These are phyloP conservation scores for Udeniomyces megalosporus DNA, from an alignment of 768 basidiomycete genomes.

Conservation along the genomic window DNA sequence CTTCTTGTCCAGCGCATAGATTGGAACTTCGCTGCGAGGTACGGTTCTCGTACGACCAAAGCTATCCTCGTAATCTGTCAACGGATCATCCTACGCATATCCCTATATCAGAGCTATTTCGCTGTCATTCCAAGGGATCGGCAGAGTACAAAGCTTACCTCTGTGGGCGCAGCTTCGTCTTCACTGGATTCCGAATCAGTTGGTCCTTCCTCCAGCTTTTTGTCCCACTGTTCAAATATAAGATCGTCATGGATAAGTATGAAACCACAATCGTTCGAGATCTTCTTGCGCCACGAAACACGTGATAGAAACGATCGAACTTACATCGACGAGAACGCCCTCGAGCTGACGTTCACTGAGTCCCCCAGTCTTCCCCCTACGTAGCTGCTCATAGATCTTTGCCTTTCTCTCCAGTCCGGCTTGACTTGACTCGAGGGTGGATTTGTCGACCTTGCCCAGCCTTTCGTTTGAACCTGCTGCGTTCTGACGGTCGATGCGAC, in stretches of 20 bases:
- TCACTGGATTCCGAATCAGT: slow-evolving; percentile 41
- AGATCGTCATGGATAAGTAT: too few relatives aligned
- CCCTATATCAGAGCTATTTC: slow-evolving; percentile 36
- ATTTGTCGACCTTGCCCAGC: slow-evolving; percentile 37
- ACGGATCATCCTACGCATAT: slow-evolving; percentile 48
- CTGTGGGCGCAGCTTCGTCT: slow-evolving; percentile 55
- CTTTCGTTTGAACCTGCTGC: slow-evolving; percentile 40
- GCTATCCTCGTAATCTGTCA: slow-evolving; percentile 75
- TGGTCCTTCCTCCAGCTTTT: slow-evolving; percentile 30
- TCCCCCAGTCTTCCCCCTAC: slow-evolving; percentile 61
- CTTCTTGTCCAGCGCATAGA: slow-evolving; percentile 37
- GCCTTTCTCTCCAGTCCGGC: slow-evolving; percentile 61
- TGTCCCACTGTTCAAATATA: slow-evolving; percentile 18
- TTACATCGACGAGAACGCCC: slow-evolving; percentile 56
- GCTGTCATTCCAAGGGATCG: slow-evolving; percentile 23
- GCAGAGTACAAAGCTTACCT: slow-evolving; percentile 32
- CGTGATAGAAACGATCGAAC: slow-evolving; percentile 28
- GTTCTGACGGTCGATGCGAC: slow-evolving; percentile 48
- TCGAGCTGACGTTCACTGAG: slow-evolving; percentile 59
- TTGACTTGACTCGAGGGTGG: slow-evolving; percentile 55
- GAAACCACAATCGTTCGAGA: too few relatives aligned
- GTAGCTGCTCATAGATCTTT: slow-evolving; percentile 60
- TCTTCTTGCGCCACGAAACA: background rate
- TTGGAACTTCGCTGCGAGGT: slow-evolving; percentile 58
- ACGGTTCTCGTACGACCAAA: slow-evolving; percentile 61